Evolutionary conservation across 805 yeast genomes (phyloP).

Genomic region (Lachancea lanzarotensis): DNA sequence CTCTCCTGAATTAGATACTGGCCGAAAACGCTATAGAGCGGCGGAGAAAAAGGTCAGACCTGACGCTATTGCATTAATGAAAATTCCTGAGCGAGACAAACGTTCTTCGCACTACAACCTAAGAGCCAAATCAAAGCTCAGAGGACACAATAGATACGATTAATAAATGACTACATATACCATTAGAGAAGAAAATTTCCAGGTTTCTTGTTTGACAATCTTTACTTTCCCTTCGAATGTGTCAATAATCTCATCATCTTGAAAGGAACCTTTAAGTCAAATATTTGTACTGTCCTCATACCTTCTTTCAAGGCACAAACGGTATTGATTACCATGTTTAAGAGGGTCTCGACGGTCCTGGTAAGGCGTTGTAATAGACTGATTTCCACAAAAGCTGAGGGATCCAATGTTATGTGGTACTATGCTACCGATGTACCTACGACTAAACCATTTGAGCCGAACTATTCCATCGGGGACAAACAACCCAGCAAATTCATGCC

Average conservation of each 20-base stretch:
- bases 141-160: constrained; percentile 10
- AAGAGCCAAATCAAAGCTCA: constrained; percentile 29
- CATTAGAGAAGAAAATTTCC: background rate
- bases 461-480: constrained; percentile 32
- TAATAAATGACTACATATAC: background rate
- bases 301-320: too few species aligned
- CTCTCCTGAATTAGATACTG: constrained; percentile 3
- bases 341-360: background rate
- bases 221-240: background rate
- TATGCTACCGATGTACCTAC: constrained; percentile 76
- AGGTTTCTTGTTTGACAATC: too few species aligned
- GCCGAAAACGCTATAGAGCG: constrained; percentile 18
- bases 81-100: constrained; percentile 24
- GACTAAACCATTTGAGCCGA: constrained; percentile 55
- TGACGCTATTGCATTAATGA: constrained; percentile 18
- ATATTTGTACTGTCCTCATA: too few species aligned
- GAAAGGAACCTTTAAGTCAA: too few species aligned
- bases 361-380: background rate
- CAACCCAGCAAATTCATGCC: constrained; percentile 53
- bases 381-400: constrained; percentile 1
- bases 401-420: constrained; percentile 49
- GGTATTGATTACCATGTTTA: background rate
- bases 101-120: constrained; percentile 30
- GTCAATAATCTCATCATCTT: background rate
- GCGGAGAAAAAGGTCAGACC: constrained; percentile 27